Evolutionary conservation across 305 asterid genomes (phyloP).

Genomic region (Fraxinus platypoda): DNA sequence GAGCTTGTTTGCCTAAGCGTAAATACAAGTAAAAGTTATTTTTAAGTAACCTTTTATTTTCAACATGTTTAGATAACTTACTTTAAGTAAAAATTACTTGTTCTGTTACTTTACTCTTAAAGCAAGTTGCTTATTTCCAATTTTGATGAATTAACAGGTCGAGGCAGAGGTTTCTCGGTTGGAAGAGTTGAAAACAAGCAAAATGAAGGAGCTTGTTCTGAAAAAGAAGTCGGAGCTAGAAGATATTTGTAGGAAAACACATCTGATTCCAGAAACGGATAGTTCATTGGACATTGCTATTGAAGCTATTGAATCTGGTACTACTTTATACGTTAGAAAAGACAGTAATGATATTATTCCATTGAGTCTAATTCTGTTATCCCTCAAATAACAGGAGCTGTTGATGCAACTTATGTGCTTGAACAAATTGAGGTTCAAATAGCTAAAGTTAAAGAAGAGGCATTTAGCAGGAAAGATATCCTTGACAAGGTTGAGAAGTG

Average conservation of each 20-base stretch:
- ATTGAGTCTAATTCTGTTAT: slow-evolving; percentile 5
- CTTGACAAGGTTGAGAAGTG: slow-evolving; percentile 98
- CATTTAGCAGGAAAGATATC: slow-evolving; percentile 85
- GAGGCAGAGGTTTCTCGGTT: slow-evolving; percentile 83
- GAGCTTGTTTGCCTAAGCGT: neutral
- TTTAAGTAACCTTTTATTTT: neutral
- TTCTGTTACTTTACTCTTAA: neutral
- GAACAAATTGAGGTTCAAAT: slow-evolving; percentile 90
- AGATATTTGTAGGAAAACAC: slow-evolving; percentile 82
- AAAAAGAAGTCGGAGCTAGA: slow-evolving; percentile 89
- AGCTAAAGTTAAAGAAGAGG: slow-evolving; percentile 84
- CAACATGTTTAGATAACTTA: neutral
- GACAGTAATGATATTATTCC: slow-evolving; percentile 10
- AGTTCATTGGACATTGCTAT: slow-evolving; percentile 56
- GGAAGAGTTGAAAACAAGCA: slow-evolving; percentile 86
- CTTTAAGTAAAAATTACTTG: neutral
- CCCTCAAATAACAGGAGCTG: slow-evolving; percentile 54
- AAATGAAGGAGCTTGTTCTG: slow-evolving; percentile 94
- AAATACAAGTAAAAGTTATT: neutral
- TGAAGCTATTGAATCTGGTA: slow-evolving; percentile 94
- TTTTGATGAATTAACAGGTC: slow-evolving; percentile 45
- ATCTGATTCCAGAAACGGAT: slow-evolving; percentile 64
- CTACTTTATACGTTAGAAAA: slow-evolving; percentile 2
- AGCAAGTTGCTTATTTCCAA: neutral
- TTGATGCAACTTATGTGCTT: slow-evolving; percentile 77